Percentiles rank a stretch among this genome's conserved stretches.
Conservation (phyloP, 805 yeast species). For the Wickerhamiella spandovensis region DNA sequence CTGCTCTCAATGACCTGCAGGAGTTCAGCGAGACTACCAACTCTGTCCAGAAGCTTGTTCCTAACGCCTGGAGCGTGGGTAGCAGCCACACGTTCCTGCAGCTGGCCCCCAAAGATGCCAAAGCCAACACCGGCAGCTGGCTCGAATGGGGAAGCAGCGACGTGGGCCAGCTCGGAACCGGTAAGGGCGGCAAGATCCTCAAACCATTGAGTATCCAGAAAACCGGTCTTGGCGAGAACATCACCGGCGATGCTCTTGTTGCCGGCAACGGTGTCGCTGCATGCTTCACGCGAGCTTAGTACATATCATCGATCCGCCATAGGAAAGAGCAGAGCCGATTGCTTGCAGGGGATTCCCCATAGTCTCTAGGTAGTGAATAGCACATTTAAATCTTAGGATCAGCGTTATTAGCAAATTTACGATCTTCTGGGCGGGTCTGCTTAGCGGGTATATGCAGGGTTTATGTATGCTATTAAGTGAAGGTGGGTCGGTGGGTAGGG, state of each 20-base stretch:
- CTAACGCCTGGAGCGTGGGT: conserved; percentile 47
- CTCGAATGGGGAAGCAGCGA: conserved; percentile 77
- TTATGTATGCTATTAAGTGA: no score
- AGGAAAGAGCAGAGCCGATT: no score
- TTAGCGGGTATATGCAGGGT: no score
- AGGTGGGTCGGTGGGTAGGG: no score
- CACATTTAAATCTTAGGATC: no score
- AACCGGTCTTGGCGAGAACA: background rate
- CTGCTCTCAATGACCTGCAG: conserved; percentile 32
- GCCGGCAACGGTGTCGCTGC: conserved; percentile 17
- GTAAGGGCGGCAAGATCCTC: conserved; percentile 45
- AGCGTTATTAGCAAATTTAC: no score
- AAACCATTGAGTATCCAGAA: conserved; percentile 12
- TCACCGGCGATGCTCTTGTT: conserved; percentile 11
- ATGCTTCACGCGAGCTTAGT: conserved; percentile 7
- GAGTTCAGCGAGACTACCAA: conserved; percentile 41
- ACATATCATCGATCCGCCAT: no score
- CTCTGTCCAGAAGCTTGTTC: conserved; percentile 32
- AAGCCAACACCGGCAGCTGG: conserved; percentile 32
- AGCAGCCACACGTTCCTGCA: conserved; percentile 50
- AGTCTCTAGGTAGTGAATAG: no score
- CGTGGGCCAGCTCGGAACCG: conserved; percentile 73
- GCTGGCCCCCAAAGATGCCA: conserved; percentile 22
- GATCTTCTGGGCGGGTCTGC: no score
- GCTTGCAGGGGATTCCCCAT: no score